Evolutionary conservation across 805 yeast species (phyloP).

Genomic region (Wickerhamomyces canadensis): DNA sequence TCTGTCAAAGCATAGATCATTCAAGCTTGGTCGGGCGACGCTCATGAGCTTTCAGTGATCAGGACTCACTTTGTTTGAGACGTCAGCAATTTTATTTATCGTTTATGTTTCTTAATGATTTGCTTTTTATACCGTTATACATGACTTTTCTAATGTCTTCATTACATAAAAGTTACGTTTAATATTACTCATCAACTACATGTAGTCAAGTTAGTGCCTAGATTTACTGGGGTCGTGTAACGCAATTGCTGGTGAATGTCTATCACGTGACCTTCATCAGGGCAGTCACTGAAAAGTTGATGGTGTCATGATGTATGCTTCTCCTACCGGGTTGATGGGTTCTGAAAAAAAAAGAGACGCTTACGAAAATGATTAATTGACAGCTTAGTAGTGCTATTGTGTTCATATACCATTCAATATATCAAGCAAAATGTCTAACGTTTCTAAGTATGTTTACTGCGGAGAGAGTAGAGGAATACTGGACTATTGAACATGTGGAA

Average conservation of each 20-base stretch:
- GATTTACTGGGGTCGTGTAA: no score
- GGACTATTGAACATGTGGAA: background rate
- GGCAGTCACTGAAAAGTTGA: background rate
- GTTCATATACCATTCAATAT: constrained; percentile 1
- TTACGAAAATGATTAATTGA: background rate
- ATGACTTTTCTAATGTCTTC: no score
- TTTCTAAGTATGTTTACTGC: constrained; percentile 23
- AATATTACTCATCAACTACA: no score
- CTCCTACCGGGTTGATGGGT: background rate
- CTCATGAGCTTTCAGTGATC: background rate
- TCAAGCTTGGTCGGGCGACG: background rate
- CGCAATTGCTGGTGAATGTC: no score
- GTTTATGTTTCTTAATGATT: no score
- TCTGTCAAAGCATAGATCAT: background rate
- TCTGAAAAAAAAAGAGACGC: constrained; percentile 4
- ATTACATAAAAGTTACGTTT: no score
- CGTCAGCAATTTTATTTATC: no score
- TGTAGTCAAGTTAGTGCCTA: no score
- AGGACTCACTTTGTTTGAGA: background rate
- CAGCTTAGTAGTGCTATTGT: background rate
- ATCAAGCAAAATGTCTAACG: constrained; percentile 24
- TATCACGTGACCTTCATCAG: constrained; percentile 1
- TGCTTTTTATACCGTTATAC: no score
- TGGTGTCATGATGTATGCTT: no score
- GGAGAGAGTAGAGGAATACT: no score